Conservation (phyloP, 2,329 filamentous ascomycete species). For the Sclerotiophoma versabilis region DNA sequence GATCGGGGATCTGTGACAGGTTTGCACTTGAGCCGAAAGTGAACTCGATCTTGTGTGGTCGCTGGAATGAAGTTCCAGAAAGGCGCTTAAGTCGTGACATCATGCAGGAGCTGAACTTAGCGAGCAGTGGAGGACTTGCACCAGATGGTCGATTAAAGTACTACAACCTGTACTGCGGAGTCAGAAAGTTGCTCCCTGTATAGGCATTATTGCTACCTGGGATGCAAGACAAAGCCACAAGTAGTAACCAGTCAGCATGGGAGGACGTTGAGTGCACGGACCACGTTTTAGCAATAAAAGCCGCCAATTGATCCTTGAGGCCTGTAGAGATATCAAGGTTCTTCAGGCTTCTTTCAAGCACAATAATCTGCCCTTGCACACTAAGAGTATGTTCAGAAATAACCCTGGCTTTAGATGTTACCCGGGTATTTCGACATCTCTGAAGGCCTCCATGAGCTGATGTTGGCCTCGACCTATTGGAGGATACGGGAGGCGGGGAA, state of each 20-base stretch:
- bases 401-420: too few species aligned
- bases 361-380: too few species aligned
- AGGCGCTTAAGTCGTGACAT: conserved; percentile 38
- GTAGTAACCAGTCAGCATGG: background rate
- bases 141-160: background rate
- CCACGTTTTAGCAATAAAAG: background rate
- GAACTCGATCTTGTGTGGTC: background rate
- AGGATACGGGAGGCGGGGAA: too few species aligned
- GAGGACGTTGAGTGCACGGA: background rate
- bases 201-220: background rate
- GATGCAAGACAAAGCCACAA: background rate
- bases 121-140: conserved; percentile 3
- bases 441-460: too few species aligned
- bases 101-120: conserved; percentile 20
- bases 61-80: conserved; percentile 5
- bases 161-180: background rate
- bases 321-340: too few species aligned
- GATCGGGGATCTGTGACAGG: background rate
- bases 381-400: too few species aligned
- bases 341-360: too few species aligned
- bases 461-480: too few species aligned
- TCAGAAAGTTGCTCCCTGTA: background rate
- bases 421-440: too few species aligned
- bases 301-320: too few species aligned
- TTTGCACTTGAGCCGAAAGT: background rate